Evolutionary conservation across 2,329 filamentous ascomycete species (phyloP).

Genomic region (Venturia asperata): DNA sequence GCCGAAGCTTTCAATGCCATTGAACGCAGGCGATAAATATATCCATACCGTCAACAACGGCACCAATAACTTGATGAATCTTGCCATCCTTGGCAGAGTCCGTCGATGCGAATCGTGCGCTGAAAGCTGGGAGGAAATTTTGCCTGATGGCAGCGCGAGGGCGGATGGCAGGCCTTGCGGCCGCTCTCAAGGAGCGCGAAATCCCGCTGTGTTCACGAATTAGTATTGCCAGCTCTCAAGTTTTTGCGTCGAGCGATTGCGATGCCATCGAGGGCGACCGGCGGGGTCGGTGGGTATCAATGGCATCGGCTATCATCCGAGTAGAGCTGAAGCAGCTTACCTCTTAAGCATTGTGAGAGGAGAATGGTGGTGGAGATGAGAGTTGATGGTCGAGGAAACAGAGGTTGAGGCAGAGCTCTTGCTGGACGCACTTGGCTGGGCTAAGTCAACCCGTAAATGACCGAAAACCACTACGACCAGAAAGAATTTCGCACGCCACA

Average conservation of each 20-base stretch:
- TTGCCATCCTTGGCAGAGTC: constrained; percentile 53
- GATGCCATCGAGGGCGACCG: constrained; percentile 24
- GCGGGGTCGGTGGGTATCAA: constrained; percentile 25
- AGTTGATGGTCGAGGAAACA: not conserved
- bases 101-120: constrained; percentile 56
- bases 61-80: constrained; percentile 85
- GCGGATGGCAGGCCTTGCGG: constrained; percentile 52
- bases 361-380: constrained; percentile 16
- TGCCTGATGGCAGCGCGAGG: constrained; percentile 28
- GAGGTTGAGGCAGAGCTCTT: not conserved
- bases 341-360: constrained; percentile 54
- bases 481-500: no score
- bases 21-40: constrained; percentile 23
- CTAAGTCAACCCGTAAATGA: no score
- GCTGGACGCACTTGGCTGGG: not conserved
- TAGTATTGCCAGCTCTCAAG: constrained; percentile 25
- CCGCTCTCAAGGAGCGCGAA: constrained; percentile 54
- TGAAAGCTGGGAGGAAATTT: constrained; percentile 51
- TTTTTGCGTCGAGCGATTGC: constrained; percentile 4
- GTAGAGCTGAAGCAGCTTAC: constrained; percentile 34
- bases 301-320: constrained; percentile 26
- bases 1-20: constrained; percentile 19
- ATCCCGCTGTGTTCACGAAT: constrained; percentile 49
- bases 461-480: no score
- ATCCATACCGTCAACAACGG: constrained; percentile 89